phyloP scores from a whole-genome alignment of 768 basidiomycete species.

The Mrakia frigida region DNA sequence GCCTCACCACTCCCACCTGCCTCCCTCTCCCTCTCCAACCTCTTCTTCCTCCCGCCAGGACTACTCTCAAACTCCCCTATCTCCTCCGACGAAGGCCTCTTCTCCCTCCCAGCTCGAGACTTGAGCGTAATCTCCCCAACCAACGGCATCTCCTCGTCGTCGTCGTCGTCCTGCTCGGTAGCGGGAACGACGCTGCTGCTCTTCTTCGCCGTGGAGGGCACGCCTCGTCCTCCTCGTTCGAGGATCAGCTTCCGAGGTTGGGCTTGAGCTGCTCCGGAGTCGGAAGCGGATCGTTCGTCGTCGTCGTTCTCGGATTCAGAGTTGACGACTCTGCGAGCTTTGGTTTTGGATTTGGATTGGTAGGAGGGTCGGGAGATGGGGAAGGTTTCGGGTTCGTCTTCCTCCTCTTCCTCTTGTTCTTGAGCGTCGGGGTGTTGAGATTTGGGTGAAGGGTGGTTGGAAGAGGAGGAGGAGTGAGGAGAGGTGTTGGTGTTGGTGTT shows the following conservation, averaged over 20 bases:
- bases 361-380: neutral
- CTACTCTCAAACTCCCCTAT: conserved; percentile 15
- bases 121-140: neutral
- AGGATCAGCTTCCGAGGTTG: neutral
- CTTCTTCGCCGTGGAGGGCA: too few species aligned
- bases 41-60: neutral
- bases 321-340: conserved; percentile 8
- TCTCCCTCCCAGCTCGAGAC: neutral
- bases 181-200: too few species aligned
- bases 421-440: neutral
- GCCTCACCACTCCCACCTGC: neutral
- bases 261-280: neutral
- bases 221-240: neutral
- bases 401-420: neutral
- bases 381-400: neutral
- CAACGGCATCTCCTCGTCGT: neutral
- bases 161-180: neutral
- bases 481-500: neutral
- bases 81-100: neutral
- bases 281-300: neutral
- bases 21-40: neutral
- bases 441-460: neutral
- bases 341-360: neutral
- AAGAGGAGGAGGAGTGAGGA: neutral
- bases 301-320: neutral